Evolutionary conservation across 2,329 filamentous ascomycete genomes (phyloP).

Genomic region (Pseudopyrenochaeta lycopersici): DNA sequence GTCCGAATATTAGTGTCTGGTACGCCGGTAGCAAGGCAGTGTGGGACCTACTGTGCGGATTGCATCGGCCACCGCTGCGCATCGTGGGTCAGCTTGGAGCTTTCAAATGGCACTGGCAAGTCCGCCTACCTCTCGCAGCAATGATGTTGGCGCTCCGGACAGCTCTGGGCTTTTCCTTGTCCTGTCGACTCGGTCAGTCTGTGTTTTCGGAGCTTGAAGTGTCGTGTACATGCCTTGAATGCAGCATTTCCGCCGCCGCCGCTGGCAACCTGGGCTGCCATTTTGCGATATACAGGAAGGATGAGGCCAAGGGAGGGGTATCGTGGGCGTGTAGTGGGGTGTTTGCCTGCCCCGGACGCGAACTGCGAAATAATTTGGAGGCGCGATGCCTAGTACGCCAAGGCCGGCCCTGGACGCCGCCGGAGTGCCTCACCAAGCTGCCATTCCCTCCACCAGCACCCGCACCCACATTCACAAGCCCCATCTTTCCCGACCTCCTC

Average conservation of each 20-base stretch:
- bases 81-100: slow-evolving; percentile 28
- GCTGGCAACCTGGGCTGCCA: slow-evolving; percentile 45
- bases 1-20: slow-evolving; percentile 34
- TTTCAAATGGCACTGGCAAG: slow-evolving; percentile 23
- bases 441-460: neutral
- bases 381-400: slow-evolving; percentile 20
- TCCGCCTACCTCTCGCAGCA: slow-evolving; percentile 82
- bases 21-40: slow-evolving; percentile 26
- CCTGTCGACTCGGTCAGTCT: slow-evolving; percentile 59
- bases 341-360: slow-evolving; percentile 34
- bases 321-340: slow-evolving; percentile 29
- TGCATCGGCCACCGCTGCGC: slow-evolving; percentile 89
- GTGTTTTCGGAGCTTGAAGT: slow-evolving; percentile 33
- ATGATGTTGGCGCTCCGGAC: slow-evolving; percentile 97
- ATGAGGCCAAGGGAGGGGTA: slow-evolving; percentile 26
- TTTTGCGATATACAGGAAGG: slow-evolving; percentile 24
- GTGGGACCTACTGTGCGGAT: slow-evolving; percentile 76
- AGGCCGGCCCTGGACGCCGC: slow-evolving; percentile 12
- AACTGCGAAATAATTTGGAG: slow-evolving; percentile 30
- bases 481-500: neutral
- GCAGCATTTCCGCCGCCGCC: slow-evolving; percentile 66
- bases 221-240: slow-evolving; percentile 65
- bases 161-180: slow-evolving; percentile 98
- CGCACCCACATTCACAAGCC: no score
- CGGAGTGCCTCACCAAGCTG: slow-evolving; percentile 4